phyloP scores from a whole-genome alignment of 2,329 filamentous ascomycete genomes.

The Sclerotinia minor region DNA sequence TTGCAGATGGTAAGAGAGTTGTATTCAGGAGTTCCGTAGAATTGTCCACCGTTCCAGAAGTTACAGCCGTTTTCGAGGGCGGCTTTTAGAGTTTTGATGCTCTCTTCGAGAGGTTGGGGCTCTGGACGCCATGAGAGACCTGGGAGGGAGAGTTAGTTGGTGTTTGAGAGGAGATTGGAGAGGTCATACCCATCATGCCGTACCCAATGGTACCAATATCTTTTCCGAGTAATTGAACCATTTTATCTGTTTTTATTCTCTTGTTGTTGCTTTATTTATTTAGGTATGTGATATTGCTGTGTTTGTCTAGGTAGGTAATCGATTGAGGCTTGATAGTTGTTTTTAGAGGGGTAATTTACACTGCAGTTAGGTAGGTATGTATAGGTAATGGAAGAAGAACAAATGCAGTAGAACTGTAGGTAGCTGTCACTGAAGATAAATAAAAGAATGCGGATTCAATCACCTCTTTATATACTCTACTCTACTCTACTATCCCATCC shows the following conservation, averaged over 20 bases:
- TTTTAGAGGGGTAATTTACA: background rate
- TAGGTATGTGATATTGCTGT: too few relatives aligned
- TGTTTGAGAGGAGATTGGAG: background rate
- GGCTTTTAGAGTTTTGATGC: conserved; percentile 57
- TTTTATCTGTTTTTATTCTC: conserved; percentile 22
- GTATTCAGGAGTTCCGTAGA: conserved; percentile 61
- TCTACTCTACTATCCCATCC: background rate
- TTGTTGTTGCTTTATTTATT: background rate
- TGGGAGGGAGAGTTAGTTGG: conserved; percentile 20
- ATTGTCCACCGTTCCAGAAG: conserved; percentile 64
- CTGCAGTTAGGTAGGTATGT: background rate
- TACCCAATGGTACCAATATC: conserved; percentile 37
- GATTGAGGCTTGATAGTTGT: background rate
- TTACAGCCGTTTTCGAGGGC: conserved; percentile 49
- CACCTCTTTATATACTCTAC: background rate
- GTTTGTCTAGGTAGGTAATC: background rate
- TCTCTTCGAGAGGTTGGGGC: conserved; percentile 47
- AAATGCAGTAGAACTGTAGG: background rate
- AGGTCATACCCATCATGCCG: conserved; percentile 33
- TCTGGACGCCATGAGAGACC: conserved; percentile 42
- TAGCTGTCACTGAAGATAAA: background rate
- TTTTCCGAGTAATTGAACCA: conserved; percentile 37
- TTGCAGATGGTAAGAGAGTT: conserved; percentile 62
- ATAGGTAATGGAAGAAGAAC: background rate
- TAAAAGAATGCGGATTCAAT: background rate